phyloP scores from a whole-genome alignment of 2,329 filamentous ascomycete genomes.

The Sphaceloma murrayae region DNA sequence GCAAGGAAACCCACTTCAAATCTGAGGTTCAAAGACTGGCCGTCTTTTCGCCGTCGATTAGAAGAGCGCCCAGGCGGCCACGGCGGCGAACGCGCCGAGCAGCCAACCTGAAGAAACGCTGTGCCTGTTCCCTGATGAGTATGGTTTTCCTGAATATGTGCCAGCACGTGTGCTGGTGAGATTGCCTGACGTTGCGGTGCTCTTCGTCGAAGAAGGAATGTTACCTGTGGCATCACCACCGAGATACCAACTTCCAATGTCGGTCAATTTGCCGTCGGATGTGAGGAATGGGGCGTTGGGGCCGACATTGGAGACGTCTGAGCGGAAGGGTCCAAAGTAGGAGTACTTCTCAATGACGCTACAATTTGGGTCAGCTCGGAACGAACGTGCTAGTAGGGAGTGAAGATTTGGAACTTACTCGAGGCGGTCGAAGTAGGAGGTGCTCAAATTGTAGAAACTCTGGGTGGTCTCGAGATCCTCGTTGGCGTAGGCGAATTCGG shows the following conservation, averaged over 20 bases:
- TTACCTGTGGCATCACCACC: constrained; percentile 39
- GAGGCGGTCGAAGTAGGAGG: constrained; percentile 57
- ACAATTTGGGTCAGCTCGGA: background rate
- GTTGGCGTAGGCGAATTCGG: constrained; percentile 59
- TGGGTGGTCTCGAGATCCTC: constrained; percentile 50
- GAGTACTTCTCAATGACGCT: constrained; percentile 57
- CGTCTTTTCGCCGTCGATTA: constrained; percentile 11
- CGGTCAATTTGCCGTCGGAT: constrained; percentile 57
- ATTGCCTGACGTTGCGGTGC: constrained; percentile 14
- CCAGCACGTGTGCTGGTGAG: constrained; percentile 15
- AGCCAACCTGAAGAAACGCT: constrained; percentile 14
- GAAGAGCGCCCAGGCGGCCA: constrained; percentile 15
- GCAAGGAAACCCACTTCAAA: constrained; percentile 9
- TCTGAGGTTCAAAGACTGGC: background rate
- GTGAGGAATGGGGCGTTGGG: constrained; percentile 63
- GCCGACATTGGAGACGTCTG: constrained; percentile 58
- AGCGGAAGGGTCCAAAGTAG: constrained; percentile 67
- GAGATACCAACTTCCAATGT: constrained; percentile 72
- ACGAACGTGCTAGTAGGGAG: no score
- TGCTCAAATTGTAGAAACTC: constrained; percentile 56
- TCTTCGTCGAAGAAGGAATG: constrained; percentile 22
- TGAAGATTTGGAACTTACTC: constrained; percentile 31
- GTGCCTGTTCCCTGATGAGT: constrained; percentile 16
- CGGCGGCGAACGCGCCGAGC: constrained; percentile 3
- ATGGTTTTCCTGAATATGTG: constrained; percentile 17